These are phyloP conservation scores for Rhynchospora tenuis DNA, from an alignment of 176 grass and related monocot genomes.

Conservation along the genomic window DNA sequence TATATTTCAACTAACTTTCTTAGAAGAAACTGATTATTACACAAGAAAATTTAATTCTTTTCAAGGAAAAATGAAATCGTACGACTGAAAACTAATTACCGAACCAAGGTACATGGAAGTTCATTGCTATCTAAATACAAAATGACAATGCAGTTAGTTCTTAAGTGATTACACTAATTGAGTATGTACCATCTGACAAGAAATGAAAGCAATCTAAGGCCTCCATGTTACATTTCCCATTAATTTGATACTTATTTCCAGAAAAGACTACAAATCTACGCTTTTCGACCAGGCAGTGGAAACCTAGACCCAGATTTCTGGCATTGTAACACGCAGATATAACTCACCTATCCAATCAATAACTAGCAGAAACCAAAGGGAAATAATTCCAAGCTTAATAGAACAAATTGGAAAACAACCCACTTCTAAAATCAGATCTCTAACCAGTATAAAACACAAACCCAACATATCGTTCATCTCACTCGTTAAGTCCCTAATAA, in stretches of 20 bases:
- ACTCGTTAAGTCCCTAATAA: neutral
- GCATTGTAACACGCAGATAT: neutral
- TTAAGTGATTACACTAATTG: neutral
- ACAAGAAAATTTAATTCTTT: neutral
- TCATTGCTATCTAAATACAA: neutral
- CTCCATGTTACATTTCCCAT: neutral
- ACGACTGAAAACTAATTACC: neutral
- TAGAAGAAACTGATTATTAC: neutral
- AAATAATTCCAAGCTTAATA: neutral
- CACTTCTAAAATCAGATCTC: neutral
- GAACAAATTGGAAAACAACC: neutral
- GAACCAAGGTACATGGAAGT: neutral
- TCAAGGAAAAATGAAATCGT: neutral
- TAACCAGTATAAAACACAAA: neutral
- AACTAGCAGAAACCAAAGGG: neutral
- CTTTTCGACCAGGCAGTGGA: neutral
- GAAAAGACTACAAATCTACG: neutral
- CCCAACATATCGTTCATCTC: neutral
- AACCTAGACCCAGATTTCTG: neutral
- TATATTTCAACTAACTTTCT: neutral
- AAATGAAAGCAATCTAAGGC: neutral
- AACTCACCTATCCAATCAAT: neutral
- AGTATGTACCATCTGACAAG: neutral
- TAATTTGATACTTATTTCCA: neutral
- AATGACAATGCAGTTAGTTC: neutral